Evolutionary conservation across 805 yeast species (phyloP), one percentile per base, ranked within the genome.

Genomic region (Lipomyces sp.): DNA sequence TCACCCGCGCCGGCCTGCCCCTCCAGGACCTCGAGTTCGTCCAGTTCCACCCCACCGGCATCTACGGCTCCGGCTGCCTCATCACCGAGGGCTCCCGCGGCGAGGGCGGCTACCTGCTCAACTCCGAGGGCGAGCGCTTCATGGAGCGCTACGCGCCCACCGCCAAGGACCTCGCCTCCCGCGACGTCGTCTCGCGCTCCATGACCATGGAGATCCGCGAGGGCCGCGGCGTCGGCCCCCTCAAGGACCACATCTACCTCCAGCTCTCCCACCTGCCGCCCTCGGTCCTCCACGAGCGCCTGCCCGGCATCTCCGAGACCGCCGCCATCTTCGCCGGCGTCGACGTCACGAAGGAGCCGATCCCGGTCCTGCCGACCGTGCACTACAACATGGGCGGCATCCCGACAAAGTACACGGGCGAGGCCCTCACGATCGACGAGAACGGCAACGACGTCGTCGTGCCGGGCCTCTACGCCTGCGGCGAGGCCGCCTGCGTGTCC

Each of bases 311-410:
- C 65, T 91, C 98, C 60, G 97, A 91, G 76, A 91, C 98, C 53
- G 98, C 98, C 40, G 84, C 89, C 61, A 91, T 91, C 72, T 91
- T 91, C 67, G 98, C 98, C 43, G 98, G 98, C 79, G 98, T 91
- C 60, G 98, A 91, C 73, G 98, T 91, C 61, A 93, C 98, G 53
- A 93, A 93, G 77, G 97, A 91, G 76, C 98, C 98, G 67, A 93
- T 93, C 70, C 98, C 98, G 64, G 90, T 91, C 64, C 74, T 93
- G 63, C 98, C 98, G 64, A 91, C 98, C 61, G 98, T 93, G 56
- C 98, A 91, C 75, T 91, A 93, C 79, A 91, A 91, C 75, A 91
- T 91, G 98, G 98, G 98, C 73, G 98, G 98, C 82, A 87, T 91
- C 61, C 98, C 98, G 71, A 93, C 98, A 61, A 87, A 84, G 72